A percentile compares a stretch with the other conserved stretches of the same genome.
Evolutionary conservation across 768 basidiomycete genomes (phyloP).

Genomic region (Rossbeevera mucosa): DNA sequence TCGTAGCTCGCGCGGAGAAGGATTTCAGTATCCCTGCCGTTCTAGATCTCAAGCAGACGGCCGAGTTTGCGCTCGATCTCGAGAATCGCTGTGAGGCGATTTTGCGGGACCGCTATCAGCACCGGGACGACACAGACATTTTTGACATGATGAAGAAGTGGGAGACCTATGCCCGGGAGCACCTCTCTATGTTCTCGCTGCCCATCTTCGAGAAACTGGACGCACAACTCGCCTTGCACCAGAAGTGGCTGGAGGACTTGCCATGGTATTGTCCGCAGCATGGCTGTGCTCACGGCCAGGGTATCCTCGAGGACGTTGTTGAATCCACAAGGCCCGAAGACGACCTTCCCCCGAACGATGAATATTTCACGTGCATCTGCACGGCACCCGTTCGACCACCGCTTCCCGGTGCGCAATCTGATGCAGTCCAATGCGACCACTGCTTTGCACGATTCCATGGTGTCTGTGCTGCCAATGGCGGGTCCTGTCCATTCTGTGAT

Average conservation of each 20-base stretch:
- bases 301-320: slow-evolving; percentile 69
- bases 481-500: slow-evolving; percentile 88
- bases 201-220: slow-evolving; percentile 72
- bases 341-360: slow-evolving; percentile 72
- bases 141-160: slow-evolving; percentile 72
- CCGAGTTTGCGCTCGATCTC: slow-evolving; percentile 73
- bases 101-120: slow-evolving; percentile 56
- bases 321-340: slow-evolving; percentile 73
- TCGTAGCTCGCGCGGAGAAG: slow-evolving; percentile 68
- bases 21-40: slow-evolving; percentile 71
- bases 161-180: slow-evolving; percentile 65
- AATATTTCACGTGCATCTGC: slow-evolving; percentile 85
- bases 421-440: slow-evolving; percentile 88
- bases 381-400: slow-evolving; percentile 72
- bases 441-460: slow-evolving; percentile 86
- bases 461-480: slow-evolving; percentile 80
- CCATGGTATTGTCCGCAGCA: slow-evolving; percentile 80
- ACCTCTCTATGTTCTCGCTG: slow-evolving; percentile 68
- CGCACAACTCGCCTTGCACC: slow-evolving; percentile 59
- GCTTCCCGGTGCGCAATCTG: slow-evolving; percentile 66
- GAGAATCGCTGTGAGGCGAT: slow-evolving; percentile 74
- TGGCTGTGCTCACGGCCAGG: slow-evolving; percentile 55
- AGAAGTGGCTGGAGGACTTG: slow-evolving; percentile 66
- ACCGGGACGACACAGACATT: slow-evolving; percentile 54
- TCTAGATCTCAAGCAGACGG: slow-evolving; percentile 59